Base-by-base conservation (phyloP, 2,329 filamentous ascomycete genomes). In the Aaosphaeria pasadenensis region DNA sequence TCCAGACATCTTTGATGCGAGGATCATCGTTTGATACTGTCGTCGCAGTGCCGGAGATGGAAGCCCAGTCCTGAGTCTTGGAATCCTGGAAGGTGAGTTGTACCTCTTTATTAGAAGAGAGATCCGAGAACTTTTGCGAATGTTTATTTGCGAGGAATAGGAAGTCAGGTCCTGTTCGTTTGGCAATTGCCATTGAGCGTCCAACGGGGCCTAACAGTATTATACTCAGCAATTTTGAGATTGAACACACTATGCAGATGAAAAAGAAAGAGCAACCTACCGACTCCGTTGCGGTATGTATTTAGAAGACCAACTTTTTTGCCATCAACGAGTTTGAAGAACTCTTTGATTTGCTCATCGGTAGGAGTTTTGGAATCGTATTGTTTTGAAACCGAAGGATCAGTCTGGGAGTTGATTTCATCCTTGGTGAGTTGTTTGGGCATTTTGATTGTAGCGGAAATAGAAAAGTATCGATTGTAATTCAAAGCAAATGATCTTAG, bases 131-230 rank as follows among this genome's bases (percentile, higher is more conserved):
- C 43, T 79, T 79, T 44, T 68, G 55, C 41, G 69, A 73, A 65
- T 78, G 66, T 29, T 56, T 62, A 66, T 79, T 79, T 59, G 74
- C 63, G 42, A 79, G 70, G 67, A 77, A 78, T 54, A 78, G 70
- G 59, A 78, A 75, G 60, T 79, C 75, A 5, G 76, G 76, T 7
- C 77, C 76, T 43, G 57, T 55, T 45, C 89, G 68, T 85, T 89
- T 74, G 45, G 74, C 73, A 29, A 77, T 59, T 41, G 71, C 74
- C 76, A 79, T 79, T 47, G 73, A 72, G 50, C 76, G 74, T 35
- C 69, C 70, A 32, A 75, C 71, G 11, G 72, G 72, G 46, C 66
- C 65, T 67, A 33, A 4, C 11, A 13, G 33, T n/a, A 9, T 6
- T 38, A 48, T 47, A 45, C 36, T 51, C 49, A 52, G 46, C 36